Conservation (phyloP, 202 grass and related monocot genomes). For the Schoenoplectus triqueter region DNA sequence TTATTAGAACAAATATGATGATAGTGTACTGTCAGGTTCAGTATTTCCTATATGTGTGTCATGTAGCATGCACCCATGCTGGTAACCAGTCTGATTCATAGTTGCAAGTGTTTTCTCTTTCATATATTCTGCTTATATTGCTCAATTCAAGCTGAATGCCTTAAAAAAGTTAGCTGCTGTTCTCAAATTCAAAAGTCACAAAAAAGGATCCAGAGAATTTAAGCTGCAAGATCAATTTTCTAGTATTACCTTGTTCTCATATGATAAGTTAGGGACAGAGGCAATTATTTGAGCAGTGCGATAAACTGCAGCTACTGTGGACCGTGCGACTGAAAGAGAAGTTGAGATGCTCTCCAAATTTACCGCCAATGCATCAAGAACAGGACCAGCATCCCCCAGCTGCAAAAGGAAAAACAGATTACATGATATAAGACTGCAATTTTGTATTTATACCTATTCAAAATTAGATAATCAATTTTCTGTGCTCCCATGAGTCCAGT, state of each 20-base stretch:
- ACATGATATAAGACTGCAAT: constrained; percentile 14
- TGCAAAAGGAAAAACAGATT: constrained; percentile 40
- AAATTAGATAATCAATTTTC: not conserved
- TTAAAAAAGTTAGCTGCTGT: not conserved
- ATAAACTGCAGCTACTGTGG: constrained; percentile 80
- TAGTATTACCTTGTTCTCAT: constrained; percentile 72
- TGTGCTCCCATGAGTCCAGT: not conserved
- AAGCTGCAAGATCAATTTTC: not conserved
- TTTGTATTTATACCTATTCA: not conserved
- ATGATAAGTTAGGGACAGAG: constrained; percentile 71
- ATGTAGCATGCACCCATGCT: not conserved
- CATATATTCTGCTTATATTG: not conserved
- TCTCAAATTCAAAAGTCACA: not conserved
- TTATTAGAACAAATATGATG: not conserved
- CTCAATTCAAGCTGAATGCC: not conserved
- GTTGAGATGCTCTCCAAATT: constrained; percentile 84
- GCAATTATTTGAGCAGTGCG: constrained; percentile 89
- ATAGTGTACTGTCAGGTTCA: not conserved
- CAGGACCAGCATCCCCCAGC: constrained; percentile 93
- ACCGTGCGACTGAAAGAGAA: constrained; percentile 58
- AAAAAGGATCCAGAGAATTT: not conserved
- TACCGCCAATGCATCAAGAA: constrained; percentile 87
- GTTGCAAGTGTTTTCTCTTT: not conserved
- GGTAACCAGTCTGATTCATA: constrained; percentile 19
- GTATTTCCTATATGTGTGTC: not conserved